phyloP scores from a whole-genome alignment of 257 asterid species.

The Penstemon barbatus region DNA sequence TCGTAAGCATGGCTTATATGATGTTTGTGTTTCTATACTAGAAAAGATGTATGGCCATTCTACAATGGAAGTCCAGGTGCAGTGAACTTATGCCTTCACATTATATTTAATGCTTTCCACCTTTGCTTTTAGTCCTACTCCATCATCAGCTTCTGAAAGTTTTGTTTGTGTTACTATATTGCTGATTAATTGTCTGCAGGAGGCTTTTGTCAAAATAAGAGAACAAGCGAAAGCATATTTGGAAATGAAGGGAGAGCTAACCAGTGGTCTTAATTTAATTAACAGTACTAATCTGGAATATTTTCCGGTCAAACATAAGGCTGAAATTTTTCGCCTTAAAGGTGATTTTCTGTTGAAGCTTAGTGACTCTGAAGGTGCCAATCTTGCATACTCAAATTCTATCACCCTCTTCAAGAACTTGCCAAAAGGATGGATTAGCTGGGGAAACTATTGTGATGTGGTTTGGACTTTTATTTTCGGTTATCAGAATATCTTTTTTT shows the following conservation, averaged over 20 bases:
- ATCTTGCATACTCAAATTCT: slow-evolving; percentile 85
- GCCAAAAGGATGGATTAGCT: slow-evolving; percentile 99
- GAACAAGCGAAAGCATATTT: slow-evolving; percentile 98
- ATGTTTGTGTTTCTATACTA: slow-evolving; percentile 89
- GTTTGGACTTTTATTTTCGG: slow-evolving; percentile 44
- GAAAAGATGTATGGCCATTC: slow-evolving; percentile 99
- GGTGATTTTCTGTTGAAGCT: slow-evolving; percentile 95
- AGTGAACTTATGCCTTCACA: slow-evolving; percentile 22
- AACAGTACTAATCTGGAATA: slow-evolving; percentile 93
- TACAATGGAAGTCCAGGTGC: slow-evolving; percentile 99
- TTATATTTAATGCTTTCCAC: slow-evolving; percentile 7
- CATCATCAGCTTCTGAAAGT: not conserved
- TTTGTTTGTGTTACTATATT: not conserved
- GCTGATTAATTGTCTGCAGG: slow-evolving; percentile 52
- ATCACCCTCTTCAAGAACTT: slow-evolving; percentile 86
- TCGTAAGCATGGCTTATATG: slow-evolving; percentile 88
- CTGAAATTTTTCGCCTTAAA: slow-evolving; percentile 92
- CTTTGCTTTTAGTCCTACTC: not conserved
- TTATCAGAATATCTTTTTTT: slow-evolving; percentile 14
- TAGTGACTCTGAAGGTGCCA: slow-evolving; percentile 96
- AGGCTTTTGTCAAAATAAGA: slow-evolving; percentile 93
- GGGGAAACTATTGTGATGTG: slow-evolving; percentile 99
- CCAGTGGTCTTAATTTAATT: slow-evolving; percentile 91
- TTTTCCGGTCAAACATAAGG: slow-evolving; percentile 90
- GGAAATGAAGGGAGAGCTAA: slow-evolving; percentile 98